Conservation (phyloP, 2,329 filamentous ascomycete species). For the Fusarium illudens region DNA sequence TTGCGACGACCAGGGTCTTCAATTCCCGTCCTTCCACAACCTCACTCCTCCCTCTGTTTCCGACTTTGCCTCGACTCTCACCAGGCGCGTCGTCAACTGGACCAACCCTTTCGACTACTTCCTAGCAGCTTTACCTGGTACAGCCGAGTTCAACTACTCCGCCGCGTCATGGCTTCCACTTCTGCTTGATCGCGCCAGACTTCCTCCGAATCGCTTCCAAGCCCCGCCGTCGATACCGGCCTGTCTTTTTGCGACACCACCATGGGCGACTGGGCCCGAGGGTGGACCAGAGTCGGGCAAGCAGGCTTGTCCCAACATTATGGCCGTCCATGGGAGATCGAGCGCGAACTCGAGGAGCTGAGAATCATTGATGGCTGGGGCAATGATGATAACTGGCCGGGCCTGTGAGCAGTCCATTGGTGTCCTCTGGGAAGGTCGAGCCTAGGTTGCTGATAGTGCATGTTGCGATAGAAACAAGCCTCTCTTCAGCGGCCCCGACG, state of each 20-base stretch:
- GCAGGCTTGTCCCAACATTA: conserved; percentile 31
- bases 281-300: conserved; percentile 48
- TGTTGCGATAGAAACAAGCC: conserved; percentile 41
- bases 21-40: conserved; percentile 11
- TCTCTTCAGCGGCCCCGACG: conserved; percentile 43
- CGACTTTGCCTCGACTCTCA: not conserved
- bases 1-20: not conserved
- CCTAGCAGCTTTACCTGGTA: not conserved
- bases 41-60: conserved; percentile 4
- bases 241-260: not conserved
- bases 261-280: conserved; percentile 45
- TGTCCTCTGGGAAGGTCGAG: not conserved
- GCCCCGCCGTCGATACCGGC: not conserved
- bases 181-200: conserved; percentile 13
- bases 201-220: not conserved
- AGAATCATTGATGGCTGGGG: conserved; percentile 46
- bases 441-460: conserved; percentile 8
- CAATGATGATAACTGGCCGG: conserved; percentile 46
- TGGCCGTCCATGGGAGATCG: conserved; percentile 39
- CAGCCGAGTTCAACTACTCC: not conserved
- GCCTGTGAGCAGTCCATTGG: conserved; percentile 41
- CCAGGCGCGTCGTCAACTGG: not conserved
- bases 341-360: conserved; percentile 44
- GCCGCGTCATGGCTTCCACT: conserved; percentile 15
- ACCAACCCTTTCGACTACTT: not conserved